Evolutionary conservation across 176 grass and related monocot genomes (phyloP).

Genomic region (Carex littledalei): DNA sequence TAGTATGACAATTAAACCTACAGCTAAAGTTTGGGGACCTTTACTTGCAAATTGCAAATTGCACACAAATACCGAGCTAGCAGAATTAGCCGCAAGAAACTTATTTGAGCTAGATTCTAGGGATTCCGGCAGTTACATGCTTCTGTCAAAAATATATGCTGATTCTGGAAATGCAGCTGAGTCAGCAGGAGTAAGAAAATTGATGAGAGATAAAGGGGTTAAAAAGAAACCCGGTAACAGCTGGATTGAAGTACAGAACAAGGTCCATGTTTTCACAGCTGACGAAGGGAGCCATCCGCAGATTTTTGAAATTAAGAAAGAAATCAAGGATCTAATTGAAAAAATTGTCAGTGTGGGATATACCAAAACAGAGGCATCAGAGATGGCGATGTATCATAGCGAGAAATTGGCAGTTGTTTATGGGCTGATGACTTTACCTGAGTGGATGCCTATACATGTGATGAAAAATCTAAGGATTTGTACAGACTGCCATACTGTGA

Average conservation of each 20-base stretch:
- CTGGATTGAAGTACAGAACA: conserved; percentile 85
- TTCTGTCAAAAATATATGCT: conserved; percentile 78
- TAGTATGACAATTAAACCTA: conserved; percentile 75
- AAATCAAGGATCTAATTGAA: conserved; percentile 59
- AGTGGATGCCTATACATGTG: conserved; percentile 66
- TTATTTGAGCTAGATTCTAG: conserved; percentile 69
- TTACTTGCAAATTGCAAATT: conserved; percentile 79
- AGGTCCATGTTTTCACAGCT: conserved; percentile 75
- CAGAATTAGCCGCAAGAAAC: conserved; percentile 57
- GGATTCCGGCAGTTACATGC: conserved; percentile 92
- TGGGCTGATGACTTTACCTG: conserved; percentile 63
- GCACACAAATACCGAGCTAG: conserved; percentile 59
- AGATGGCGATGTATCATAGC: conserved; percentile 54
- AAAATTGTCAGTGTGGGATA: conserved; percentile 57
- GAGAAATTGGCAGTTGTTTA: conserved; percentile 89
- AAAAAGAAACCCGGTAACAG: conserved; percentile 87
- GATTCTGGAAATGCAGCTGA: conserved; percentile 73
- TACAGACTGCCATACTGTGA: conserved; percentile 72
- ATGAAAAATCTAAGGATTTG: conserved; percentile 95
- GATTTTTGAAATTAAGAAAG: conserved; percentile 44
- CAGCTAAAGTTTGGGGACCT: conserved; percentile 78
- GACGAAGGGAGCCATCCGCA: conserved; percentile 71
- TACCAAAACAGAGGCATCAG: conserved; percentile 27
- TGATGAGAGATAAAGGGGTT: conserved; percentile 83
- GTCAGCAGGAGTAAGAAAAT: conserved; percentile 69